These are phyloP conservation scores for Sphaerobolus stellatus DNA, from an alignment of 1,284 basidiomycete genomes.

Conservation along the genomic window DNA sequence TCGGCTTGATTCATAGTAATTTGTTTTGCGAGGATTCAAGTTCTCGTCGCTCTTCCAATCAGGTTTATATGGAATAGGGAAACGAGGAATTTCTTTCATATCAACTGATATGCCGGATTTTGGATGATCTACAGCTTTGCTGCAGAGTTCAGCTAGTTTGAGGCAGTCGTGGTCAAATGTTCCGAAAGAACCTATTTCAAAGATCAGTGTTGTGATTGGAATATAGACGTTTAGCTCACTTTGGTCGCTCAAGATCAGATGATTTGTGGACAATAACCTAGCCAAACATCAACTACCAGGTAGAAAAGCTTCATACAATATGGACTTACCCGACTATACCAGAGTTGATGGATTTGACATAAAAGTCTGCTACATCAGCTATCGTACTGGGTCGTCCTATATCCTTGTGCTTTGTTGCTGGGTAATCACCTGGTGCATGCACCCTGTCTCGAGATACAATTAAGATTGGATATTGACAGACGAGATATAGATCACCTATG, in stretches of 20 bases:
- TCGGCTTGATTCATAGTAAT: slow-evolving; percentile 68
- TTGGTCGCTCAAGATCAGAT: slow-evolving; percentile 44
- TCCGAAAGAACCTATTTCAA: slow-evolving; percentile 61
- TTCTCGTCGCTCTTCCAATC: slow-evolving; percentile 76
- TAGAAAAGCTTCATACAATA: slow-evolving; percentile 63
- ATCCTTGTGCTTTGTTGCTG: slow-evolving; percentile 26
- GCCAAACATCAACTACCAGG: neutral
- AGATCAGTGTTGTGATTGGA: neutral
- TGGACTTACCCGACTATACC: slow-evolving; percentile 45
- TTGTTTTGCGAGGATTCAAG: slow-evolving; percentile 50
- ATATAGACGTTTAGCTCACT: neutral
- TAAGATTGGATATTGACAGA: slow-evolving; percentile 39
- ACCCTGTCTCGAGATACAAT: neutral
- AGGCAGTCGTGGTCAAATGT: slow-evolving; percentile 64
- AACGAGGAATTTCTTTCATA: slow-evolving; percentile 45
- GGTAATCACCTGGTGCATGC: slow-evolving; percentile 9
- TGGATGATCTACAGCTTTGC: slow-evolving; percentile 69
- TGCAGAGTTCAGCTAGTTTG: slow-evolving; percentile 64
- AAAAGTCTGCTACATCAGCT: slow-evolving; percentile 76
- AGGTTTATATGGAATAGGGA: slow-evolving; percentile 64
- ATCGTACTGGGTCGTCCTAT: slow-evolving; percentile 61
- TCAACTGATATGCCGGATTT: slow-evolving; percentile 70
- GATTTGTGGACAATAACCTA: slow-evolving; percentile 13
- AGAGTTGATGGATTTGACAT: slow-evolving; percentile 80
- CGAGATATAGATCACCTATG: slow-evolving; percentile 45